Evolutionary conservation across 1,284 basidiomycete species (phyloP), one percentile per base, ranked within the genome.

Genomic region (Tranzscheliella williamsii): DNA sequence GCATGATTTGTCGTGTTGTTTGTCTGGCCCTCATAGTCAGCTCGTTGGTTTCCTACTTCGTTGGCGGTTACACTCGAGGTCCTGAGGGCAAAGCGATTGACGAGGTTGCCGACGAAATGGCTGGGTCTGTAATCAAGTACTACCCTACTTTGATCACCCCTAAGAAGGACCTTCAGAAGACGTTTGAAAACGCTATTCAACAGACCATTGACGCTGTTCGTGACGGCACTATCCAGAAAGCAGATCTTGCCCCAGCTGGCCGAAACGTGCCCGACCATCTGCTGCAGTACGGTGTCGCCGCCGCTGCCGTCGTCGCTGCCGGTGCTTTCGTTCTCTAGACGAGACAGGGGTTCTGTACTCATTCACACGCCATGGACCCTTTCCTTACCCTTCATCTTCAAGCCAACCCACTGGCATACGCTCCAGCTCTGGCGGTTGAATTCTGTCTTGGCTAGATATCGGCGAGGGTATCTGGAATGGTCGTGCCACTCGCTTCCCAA

Each of bases 301-400:
- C 54, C 31, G 68, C 55, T 29, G 72, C 67, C 43, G 42, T 66
- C 13, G 65, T 72, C 26, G 61, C 68, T 23, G 72, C 65, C 20
- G 72, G 72, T 67, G 72, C 72, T 41, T 56, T 70, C 17, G 52
- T 62, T 24, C 72, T 74, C 54, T 74, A 70, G 68, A 41, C 20
- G 18, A n/a, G n/a, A n/a, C n/a, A n/a, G n/a, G n/a, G n/a, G n/a
- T n/a, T n/a, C n/a, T n/a, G n/a, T n/a, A n/a, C n/a, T n/a, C n/a
- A n/a, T n/a, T n/a, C n/a, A n/a, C n/a, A n/a, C n/a, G n/a, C n/a
- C n/a, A n/a, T n/a, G n/a, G n/a, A n/a, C n/a, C n/a, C n/a, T n/a
- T n/a, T n/a, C n/a, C n/a, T n/a, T n/a, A n/a, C n/a, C n/a, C n/a
- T n/a, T n/a, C n/a, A n/a, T n/a, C n/a, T n/a, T n/a, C n/a, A n/a